Conservation (phyloP, 331 rosid genomes). For the Spiraea crenata region DNA sequence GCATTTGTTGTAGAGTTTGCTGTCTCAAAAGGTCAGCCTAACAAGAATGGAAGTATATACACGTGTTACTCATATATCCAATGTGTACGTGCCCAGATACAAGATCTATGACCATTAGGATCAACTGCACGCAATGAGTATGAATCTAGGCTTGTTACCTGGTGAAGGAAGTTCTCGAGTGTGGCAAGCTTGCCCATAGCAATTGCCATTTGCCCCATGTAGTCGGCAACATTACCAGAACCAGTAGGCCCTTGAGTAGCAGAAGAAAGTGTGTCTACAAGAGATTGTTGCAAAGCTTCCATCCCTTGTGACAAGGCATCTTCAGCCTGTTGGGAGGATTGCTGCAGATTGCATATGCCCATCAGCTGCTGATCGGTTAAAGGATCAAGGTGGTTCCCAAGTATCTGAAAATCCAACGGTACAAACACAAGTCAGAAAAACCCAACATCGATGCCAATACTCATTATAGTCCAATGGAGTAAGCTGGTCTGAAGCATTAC, state of each 20-base stretch:
- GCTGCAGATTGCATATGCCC: conserved; percentile 60
- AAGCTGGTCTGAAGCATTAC: background rate
- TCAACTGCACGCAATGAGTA: background rate
- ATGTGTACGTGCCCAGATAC: background rate
- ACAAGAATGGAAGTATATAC: conserved; percentile 1
- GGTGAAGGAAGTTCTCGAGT: conserved; percentile 52
- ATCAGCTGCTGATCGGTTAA: conserved; percentile 65
- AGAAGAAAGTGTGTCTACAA: conserved; percentile 58
- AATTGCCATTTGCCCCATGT: conserved; percentile 79
- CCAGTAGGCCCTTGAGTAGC: conserved; percentile 36
- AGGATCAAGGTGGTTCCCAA: conserved; percentile 68
- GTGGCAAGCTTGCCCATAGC: conserved; percentile 68
- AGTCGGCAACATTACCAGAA: conserved; percentile 63
- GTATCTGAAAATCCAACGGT: conserved; percentile 41
- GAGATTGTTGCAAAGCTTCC: conserved; percentile 62
- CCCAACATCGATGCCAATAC: background rate
- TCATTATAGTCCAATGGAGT: no score
- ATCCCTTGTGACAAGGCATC: conserved; percentile 74
- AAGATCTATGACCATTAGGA: background rate
- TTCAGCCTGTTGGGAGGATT: conserved; percentile 61
- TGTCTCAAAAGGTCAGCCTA: conserved; percentile 77
- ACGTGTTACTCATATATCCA: background rate
- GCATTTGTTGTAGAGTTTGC: conserved; percentile 65
- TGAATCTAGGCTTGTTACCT: conserved; percentile 30
- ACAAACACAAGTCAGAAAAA: background rate